These are phyloP conservation scores for Aquilaria yunnanensis DNA, from an alignment of 345 rosid species.

Conservation along the genomic window DNA sequence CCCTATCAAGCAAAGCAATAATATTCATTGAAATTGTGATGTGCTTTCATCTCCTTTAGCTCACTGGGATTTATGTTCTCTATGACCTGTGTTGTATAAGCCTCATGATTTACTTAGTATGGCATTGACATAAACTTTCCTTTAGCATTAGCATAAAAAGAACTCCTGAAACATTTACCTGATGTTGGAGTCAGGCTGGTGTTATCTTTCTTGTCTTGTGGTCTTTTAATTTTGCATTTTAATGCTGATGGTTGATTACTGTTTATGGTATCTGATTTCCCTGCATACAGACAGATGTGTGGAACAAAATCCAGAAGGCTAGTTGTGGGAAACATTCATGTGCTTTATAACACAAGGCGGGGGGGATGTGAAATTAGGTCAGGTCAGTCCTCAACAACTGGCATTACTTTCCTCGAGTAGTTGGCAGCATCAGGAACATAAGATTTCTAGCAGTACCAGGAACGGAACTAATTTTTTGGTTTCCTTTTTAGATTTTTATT, in stretches of 20 bases:
- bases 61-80: too few species aligned
- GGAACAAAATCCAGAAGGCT: constrained; percentile 47
- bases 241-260: constrained; percentile 7
- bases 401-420: neutral
- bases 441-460: neutral
- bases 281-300: constrained; percentile 41
- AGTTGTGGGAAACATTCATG: constrained; percentile 67
- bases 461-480: neutral
- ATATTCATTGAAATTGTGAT: too few species aligned
- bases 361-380: constrained; percentile 86
- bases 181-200: neutral
- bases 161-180: too few species aligned
- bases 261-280: constrained; percentile 36
- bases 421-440: neutral
- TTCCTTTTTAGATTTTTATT: neutral
- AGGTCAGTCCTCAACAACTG: constrained; percentile 38
- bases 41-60: too few species aligned
- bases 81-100: too few species aligned
- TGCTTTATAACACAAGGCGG: constrained; percentile 55
- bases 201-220: neutral
- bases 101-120: too few species aligned
- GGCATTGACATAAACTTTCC: too few species aligned
- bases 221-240: constrained; percentile 3
- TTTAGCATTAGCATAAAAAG: too few species aligned
- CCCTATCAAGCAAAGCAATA: too few species aligned